Evolutionary conservation across 805 yeast genomes (phyloP).

Genomic region (Saccharomycopsis javanensis): DNA sequence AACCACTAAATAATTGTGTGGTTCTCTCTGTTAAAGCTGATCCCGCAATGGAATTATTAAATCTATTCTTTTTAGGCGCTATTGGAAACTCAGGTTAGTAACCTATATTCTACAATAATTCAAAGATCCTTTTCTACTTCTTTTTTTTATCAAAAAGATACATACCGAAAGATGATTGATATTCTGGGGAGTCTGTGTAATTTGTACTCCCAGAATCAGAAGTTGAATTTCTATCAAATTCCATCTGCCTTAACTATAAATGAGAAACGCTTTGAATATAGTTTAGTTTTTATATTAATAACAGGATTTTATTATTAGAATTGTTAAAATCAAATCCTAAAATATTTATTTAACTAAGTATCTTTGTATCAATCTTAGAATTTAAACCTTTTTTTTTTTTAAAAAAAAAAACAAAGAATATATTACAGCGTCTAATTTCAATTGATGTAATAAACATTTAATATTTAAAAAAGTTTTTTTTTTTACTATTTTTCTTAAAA

Average conservation of each 20-base stretch:
- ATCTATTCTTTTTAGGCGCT: neutral
- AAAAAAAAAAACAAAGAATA: too few relatives aligned
- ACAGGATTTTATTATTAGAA: too few relatives aligned
- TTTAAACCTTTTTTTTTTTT: too few relatives aligned
- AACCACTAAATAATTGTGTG: conserved; percentile 79
- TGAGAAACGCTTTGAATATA: neutral
- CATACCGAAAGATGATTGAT: conserved; percentile 16
- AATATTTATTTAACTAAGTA: neutral
- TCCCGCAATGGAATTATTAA: neutral
- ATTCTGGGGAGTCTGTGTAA: conserved; percentile 27
- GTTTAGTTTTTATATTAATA: too few relatives aligned
- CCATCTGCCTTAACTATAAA: neutral
- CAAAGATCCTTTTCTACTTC: neutral
- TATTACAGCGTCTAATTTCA: neutral
- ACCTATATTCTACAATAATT: neutral
- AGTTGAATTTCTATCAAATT: neutral
- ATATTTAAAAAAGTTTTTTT: too few relatives aligned
- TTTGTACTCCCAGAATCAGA: conserved; percentile 12
- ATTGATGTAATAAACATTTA: too few relatives aligned
- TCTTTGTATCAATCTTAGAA: neutral
- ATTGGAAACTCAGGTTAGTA: conserved; percentile 8
- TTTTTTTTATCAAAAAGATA: neutral
- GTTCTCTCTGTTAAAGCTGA: conserved; percentile 26
- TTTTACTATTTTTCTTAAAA: neutral
- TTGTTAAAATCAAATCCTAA: too few relatives aligned